Conservation (phyloP, 2,329 filamentous ascomycete species). For the Neofusicoccum parvum region DNA sequence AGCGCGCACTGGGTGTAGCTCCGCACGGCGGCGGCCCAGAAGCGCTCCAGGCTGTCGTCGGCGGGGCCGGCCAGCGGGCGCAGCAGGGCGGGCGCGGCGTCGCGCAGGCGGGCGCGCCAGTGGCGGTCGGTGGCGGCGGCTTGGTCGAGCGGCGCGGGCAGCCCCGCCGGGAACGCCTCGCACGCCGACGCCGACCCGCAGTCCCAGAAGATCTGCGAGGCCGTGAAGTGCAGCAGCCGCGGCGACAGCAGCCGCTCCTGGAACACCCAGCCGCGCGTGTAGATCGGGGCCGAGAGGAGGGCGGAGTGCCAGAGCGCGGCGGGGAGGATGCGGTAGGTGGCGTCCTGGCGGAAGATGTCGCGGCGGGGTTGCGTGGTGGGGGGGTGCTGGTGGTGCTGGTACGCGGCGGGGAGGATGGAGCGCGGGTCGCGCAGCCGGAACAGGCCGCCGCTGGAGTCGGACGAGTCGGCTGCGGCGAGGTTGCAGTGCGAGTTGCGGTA, state of each 20-base stretch:
- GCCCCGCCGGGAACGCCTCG: constrained; percentile 21
- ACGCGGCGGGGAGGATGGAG: constrained; percentile 26
- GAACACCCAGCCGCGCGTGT: constrained; percentile 32
- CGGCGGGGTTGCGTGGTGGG: constrained; percentile 23
- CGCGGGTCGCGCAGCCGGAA: constrained; percentile 28
- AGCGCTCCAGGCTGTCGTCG: constrained; percentile 28
- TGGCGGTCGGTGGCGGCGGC: constrained; percentile 28
- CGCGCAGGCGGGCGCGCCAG: constrained; percentile 31
- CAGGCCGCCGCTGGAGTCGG: constrained; percentile 26
- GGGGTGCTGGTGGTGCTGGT: neutral
- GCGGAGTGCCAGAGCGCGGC: constrained; percentile 29
- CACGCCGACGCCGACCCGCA: constrained; percentile 29
- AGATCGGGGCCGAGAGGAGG: constrained; percentile 27
- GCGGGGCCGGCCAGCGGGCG: constrained; percentile 24
- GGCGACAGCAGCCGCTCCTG: constrained; percentile 36
- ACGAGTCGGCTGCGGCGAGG: constrained; percentile 31
- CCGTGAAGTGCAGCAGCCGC: constrained; percentile 31
- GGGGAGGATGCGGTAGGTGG: constrained; percentile 27
- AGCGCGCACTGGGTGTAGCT: constrained; percentile 31
- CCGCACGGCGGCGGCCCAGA: constrained; percentile 30
- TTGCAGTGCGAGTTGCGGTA: constrained; percentile 35
- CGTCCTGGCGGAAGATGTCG: constrained; percentile 24
- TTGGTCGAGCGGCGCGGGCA: constrained; percentile 28
- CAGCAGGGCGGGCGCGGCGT: neutral
- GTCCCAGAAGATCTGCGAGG: constrained; percentile 34